Evolutionary conservation across 495 filamentous ascomycete genomes (phyloP), one percentile per base, ranked within the genome.

Genomic region (Chlorociboria aeruginascens): DNA sequence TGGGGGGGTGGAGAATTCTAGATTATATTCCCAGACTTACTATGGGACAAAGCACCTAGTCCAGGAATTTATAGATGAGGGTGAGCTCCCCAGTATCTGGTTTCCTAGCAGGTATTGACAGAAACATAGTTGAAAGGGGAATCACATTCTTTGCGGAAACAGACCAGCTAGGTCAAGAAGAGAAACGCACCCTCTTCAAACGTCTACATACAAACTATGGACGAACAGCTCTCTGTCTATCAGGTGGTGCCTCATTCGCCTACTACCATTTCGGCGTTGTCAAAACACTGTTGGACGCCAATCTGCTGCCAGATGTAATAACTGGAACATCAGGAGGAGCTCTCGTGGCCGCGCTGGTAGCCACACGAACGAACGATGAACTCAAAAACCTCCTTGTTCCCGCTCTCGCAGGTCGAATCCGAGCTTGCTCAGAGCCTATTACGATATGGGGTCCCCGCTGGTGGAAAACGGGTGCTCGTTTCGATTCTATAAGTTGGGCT

Each of bases 201-300:
- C 83, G 92, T 40, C 69, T 96, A 28, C 77, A 85, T 55, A 86
- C 85, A 35, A 97, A 97, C 61, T 95, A 81, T 56, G 92, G 92
- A 14, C 83, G 89, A 14, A 94, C 90, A 10, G 92, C 92, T 0
- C 69, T 98, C 9, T 97, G 90, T 62, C 69, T 97, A 4, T 93
- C 86, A 8, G 92, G 92, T 0, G 92, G 92, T n/a, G 92, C 90
- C 7, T 83, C 83, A 3, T 96, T 97, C 67, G 88, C 92, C 17
- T 98, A 94, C 58, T 96, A 96, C 58, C 92, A 98, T 58, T 92
- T 97, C 46, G 92, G 92, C 1, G 85, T 97, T 6, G 79, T 89
- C 34, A 90, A 87, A 60, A 90, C 90, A 17, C 73, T 97, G 17
- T 73, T 97, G 0, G 92, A 96, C 59, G 87, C 88, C 41, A 74